Evolutionary conservation across 2,329 filamentous ascomycete genomes (phyloP).

Genomic region (Cladosporium sp.): DNA sequence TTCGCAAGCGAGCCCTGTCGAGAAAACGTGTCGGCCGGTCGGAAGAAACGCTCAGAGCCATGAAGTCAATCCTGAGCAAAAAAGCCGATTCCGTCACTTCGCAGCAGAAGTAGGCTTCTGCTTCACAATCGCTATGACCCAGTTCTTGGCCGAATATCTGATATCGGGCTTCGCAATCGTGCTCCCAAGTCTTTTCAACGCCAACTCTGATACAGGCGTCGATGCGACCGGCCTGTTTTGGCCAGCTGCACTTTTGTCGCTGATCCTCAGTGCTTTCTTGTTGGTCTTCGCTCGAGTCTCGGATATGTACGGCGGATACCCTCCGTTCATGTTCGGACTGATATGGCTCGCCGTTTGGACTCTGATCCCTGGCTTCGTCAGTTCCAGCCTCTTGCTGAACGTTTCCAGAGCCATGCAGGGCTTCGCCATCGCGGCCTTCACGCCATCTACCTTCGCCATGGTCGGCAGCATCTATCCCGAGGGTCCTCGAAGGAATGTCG

Average conservation of each 20-base stretch:
- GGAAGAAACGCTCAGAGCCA: not conserved
- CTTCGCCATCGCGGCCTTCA: conserved; percentile 33
- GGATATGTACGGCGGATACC: conserved; percentile 35
- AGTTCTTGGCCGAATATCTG: conserved; percentile 35
- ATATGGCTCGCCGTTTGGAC: conserved; percentile 34
- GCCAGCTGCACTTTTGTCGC: conserved; percentile 32
- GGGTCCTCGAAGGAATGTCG: conserved; percentile 31
- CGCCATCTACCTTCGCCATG: conserved; percentile 32
- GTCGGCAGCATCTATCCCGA: conserved; percentile 31
- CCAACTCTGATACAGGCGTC: conserved; percentile 10
- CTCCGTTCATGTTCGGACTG: conserved; percentile 32
- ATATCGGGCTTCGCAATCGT: conserved; percentile 35
- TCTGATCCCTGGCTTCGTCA: conserved; percentile 30
- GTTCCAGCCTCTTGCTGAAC: conserved; percentile 24
- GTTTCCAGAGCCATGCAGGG: conserved; percentile 35
- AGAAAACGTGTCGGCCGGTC: not conserved
- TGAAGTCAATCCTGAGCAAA: not conserved
- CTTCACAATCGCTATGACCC: conserved; percentile 34
- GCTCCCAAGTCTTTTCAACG: conserved; percentile 26
- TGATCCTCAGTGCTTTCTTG: conserved; percentile 31
- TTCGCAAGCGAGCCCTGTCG: not conserved
- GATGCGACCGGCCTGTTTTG: conserved; percentile 29
- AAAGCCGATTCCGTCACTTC: conserved; percentile 27
- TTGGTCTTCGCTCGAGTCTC: conserved; percentile 32
- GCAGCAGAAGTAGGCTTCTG: conserved; percentile 31